Conservation (phyloP, 1,284 basidiomycete species). For the Athelia psychrophila region DNA sequence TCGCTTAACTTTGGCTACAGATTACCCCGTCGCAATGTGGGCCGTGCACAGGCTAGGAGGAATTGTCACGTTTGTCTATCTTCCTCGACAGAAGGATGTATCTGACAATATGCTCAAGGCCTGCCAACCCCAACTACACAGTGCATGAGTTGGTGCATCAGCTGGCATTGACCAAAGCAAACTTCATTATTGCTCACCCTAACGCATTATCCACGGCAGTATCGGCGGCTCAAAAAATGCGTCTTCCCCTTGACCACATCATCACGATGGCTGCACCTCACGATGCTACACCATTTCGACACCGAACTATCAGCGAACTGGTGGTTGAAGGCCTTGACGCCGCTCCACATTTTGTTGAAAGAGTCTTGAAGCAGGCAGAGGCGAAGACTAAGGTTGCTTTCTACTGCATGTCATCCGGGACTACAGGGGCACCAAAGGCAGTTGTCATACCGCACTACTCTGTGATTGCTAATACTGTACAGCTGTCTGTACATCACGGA, state of each 20-base stretch:
- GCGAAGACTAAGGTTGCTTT: conserved; percentile 69
- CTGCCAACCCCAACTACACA: conserved; percentile 56
- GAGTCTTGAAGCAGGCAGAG: conserved; percentile 57
- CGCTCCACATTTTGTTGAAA: conserved; percentile 42
- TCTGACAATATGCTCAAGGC: conserved; percentile 25
- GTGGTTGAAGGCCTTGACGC: conserved; percentile 49
- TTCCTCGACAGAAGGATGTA: conserved; percentile 7
- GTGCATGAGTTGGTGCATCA: conserved; percentile 51
- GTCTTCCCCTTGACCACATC: conserved; percentile 53
- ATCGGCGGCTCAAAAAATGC: conserved; percentile 42
- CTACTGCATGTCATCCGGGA: conserved; percentile 78
- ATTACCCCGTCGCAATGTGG: conserved; percentile 74
- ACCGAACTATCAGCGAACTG: conserved; percentile 49
- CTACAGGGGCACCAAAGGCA: conserved; percentile 82
- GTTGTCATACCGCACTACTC: conserved; percentile 68
- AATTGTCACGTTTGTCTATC: conserved; percentile 52
- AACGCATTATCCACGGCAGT: conserved; percentile 38
- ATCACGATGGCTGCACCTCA: conserved; percentile 42
- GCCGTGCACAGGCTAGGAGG: conserved; percentile 72
- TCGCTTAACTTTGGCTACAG: conserved; percentile 29
- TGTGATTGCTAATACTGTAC: conserved; percentile 66
- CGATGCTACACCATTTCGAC: conserved; percentile 10
- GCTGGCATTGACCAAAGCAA: conserved; percentile 41
- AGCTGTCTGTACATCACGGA: conserved; percentile 49
- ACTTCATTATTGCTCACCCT: conserved; percentile 46